A percentile compares a stretch with the other conserved stretches of the same genome.
These are phyloP conservation scores for Acrocalymma vagum DNA, from an alignment of 2,329 filamentous ascomycete species.

Conservation along the genomic window DNA sequence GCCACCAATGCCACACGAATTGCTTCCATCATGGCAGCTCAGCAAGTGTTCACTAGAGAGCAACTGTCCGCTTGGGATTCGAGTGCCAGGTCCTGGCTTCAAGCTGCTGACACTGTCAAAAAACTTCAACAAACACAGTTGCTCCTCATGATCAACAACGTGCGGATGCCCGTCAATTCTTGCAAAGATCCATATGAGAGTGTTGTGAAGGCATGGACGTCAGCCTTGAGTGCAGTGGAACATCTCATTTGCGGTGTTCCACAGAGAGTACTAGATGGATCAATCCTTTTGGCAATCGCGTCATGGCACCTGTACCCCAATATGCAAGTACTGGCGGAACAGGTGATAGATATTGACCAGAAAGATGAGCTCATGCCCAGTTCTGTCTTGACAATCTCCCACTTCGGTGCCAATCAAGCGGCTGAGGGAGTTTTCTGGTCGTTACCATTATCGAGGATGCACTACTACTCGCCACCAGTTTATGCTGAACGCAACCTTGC, in stretches of 20 bases:
- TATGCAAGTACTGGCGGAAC: constrained; percentile 11
- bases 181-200: background rate
- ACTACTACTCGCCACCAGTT: constrained; percentile 10
- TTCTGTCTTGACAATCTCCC: no score
- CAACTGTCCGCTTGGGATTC: constrained; percentile 22
- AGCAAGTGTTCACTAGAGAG: constrained; percentile 6
- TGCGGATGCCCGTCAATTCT: constrained; percentile 7
- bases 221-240: constrained; percentile 11
- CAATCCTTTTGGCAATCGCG: constrained; percentile 13
- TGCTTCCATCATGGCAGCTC: constrained; percentile 30
- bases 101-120: constrained; percentile 14
- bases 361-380: no score
- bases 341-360: no score
- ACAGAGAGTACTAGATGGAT: constrained; percentile 11
- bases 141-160: constrained; percentile 18
- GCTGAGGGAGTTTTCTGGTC: constrained; percentile 12
- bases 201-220: constrained; percentile 17
- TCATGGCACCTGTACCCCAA: constrained; percentile 27
- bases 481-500: background rate
- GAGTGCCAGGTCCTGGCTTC: constrained; percentile 21
- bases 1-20: no score
- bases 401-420: no score
- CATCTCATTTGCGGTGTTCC: constrained; percentile 12
- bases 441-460: constrained; percentile 4
- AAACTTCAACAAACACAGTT: constrained; percentile 15